A percentile compares a stretch with the other conserved stretches of the same genome.
Evolutionary conservation across 1,284 basidiomycete species (phyloP).

Genomic region (Chondrostereum purpureum): DNA sequence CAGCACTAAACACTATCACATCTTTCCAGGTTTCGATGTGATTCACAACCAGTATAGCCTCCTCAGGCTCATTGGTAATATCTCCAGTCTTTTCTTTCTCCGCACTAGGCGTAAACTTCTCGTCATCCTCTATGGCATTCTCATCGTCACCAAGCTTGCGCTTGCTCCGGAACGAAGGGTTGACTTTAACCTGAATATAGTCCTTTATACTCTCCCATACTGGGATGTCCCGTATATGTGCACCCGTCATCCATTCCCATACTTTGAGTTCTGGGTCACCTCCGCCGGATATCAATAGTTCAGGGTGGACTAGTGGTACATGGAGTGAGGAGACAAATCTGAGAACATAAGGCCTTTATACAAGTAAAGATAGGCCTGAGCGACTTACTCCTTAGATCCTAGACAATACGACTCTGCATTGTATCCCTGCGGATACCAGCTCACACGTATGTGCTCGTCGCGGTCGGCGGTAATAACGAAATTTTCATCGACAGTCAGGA

Average conservation of each 20-base stretch:
- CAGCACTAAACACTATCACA: constrained; percentile 53
- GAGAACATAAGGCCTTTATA: constrained; percentile 1
- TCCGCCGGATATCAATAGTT: constrained; percentile 74
- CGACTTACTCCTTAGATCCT: constrained; percentile 71
- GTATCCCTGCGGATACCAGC: constrained; percentile 80
- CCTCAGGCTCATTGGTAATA: constrained; percentile 12
- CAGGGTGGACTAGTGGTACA: constrained; percentile 47
- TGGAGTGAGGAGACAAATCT: constrained; percentile 83
- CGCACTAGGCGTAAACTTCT: constrained; percentile 15
- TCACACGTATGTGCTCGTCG: constrained; percentile 91
- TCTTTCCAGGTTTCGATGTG: constrained; percentile 41
- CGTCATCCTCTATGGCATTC: constrained; percentile 17
- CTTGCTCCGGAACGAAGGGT: constrained; percentile 26
- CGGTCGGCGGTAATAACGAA: constrained; percentile 84
- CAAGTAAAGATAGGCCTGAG: constrained; percentile 3
- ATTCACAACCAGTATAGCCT: constrained; percentile 45
- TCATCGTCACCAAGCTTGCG: constrained; percentile 30
- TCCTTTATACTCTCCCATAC: constrained; percentile 53
- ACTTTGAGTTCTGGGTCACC: constrained; percentile 74
- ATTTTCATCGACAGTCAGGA: constrained; percentile 60
- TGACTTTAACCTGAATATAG: constrained; percentile 48
- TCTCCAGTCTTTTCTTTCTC: constrained; percentile 5
- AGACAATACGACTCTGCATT: constrained; percentile 81
- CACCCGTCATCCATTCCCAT: constrained; percentile 75
- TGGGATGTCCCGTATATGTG: constrained; percentile 42